phyloP scores from a whole-genome alignment of 2,329 filamentous ascomycete species.

The Leptoxyphium fumago region DNA sequence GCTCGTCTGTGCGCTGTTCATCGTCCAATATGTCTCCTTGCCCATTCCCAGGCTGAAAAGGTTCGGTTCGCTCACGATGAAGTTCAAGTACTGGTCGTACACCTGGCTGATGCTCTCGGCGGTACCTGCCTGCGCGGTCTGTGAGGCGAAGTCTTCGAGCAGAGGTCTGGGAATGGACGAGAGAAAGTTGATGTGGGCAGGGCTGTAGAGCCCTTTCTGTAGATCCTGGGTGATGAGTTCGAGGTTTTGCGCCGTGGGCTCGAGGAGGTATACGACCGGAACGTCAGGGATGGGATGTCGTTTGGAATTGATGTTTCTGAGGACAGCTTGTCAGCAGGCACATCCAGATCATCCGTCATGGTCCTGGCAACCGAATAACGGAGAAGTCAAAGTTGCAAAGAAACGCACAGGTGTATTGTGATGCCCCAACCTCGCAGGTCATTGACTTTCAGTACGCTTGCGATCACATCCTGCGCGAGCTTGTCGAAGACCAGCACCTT shows the following conservation, averaged over 20 bases:
- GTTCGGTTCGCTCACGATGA: constrained; percentile 89
- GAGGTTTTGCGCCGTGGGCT: constrained; percentile 70
- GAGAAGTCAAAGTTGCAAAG: neutral
- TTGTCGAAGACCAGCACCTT: constrained; percentile 95
- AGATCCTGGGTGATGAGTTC: constrained; percentile 74
- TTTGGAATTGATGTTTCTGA: constrained; percentile 59
- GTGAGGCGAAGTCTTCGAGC: constrained; percentile 84
- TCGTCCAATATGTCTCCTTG: constrained; percentile 86
- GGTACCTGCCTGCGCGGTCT: constrained; percentile 71
- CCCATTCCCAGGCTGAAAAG: constrained; percentile 89
- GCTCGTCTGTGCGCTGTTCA: constrained; percentile 83
- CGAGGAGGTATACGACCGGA: constrained; percentile 89
- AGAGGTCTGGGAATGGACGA: constrained; percentile 81
- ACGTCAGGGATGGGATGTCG: constrained; percentile 91
- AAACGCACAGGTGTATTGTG: constrained; percentile 74
- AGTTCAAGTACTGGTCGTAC: constrained; percentile 95
- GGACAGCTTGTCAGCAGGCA: constrained; percentile 15
- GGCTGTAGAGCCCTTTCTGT: constrained; percentile 74
- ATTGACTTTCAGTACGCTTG: constrained; percentile 85
- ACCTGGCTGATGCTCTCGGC: constrained; percentile 84
- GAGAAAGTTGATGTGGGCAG: constrained; percentile 93
- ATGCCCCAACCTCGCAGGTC: constrained; percentile 90
- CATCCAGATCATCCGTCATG: constrained; percentile 6
- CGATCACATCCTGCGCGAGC: constrained; percentile 84
- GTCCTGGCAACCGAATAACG: neutral